Base-by-base conservation (phyloP, 495 filamentous ascomycete species). In the Talaromyces thailandensis region DNA sequence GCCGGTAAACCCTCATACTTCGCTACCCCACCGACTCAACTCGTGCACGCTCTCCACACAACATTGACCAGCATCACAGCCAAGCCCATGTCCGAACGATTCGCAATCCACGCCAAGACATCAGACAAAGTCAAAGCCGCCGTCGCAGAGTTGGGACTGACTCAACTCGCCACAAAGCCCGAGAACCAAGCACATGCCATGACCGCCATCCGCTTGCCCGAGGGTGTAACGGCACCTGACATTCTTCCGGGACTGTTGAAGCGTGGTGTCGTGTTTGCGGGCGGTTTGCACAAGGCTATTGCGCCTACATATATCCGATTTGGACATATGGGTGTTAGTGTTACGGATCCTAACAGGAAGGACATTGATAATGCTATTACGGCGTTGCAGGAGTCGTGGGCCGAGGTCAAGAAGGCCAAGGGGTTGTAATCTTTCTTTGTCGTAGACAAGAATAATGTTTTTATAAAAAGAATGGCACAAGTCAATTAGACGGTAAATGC, bases 1-100 rank as follows among this genome's bases (percentile, higher is more conserved):
- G 90, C 90, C 66, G 88, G 89, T 76, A 98, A 98, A 76, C 84
- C 95, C 48, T 96, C 91, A 12, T 98, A 98, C 79, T 98, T 98
- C 72, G 94, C 94, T 28, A 98, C 94, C 12, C 94, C 94, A 0
- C 89, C 91, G 12, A 96, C 94, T 6, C 94, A 98, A 76, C 86
- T 98, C 45, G 81, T 98, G 65, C 93, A 89, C 71, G 94, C 94
- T 35, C 86, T 98, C 48, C 90, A 98, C 79, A 97, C 94, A 23
- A 86, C 93, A n/a, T 81, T 98, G 28, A 85, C 73, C 37, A 91
- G 96, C 71, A 96, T 97, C 68, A 84, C 94, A 62, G 81, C 87
- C 14, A 80, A 81, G 52, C 88, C 92, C 11, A 81, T 98, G 24
- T 75, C 84, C 8, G 86, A 93, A 67, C 84, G 92, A 58, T 96